A percentile compares a stretch with the other conserved stretches of the same genome.
These are phyloP conservation scores for Fusarium foetens DNA, from an alignment of 2,329 filamentous ascomycete species.

Conservation along the genomic window DNA sequence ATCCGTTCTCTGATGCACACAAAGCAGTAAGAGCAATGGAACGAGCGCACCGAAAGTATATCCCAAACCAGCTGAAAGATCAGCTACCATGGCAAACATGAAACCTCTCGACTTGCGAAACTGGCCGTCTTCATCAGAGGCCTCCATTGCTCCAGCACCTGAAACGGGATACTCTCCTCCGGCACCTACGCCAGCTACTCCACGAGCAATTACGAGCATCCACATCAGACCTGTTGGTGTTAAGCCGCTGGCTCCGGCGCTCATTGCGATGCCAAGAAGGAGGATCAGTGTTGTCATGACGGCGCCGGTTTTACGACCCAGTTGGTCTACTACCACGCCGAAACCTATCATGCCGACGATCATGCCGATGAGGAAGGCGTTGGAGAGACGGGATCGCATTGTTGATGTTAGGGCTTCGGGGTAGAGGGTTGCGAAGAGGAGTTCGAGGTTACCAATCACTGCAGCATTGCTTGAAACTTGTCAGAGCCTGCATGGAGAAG, in stretches of 20 bases:
- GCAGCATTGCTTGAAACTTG: not conserved
- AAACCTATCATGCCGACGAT: not conserved
- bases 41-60: constrained; percentile 4
- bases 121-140: constrained; percentile 1
- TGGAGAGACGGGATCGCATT: not conserved
- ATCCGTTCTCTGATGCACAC: not conserved
- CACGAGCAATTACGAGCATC: constrained; percentile 13
- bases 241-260: not conserved
- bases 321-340: constrained; percentile 6
- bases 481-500: not conserved
- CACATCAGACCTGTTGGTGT: not conserved
- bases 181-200: constrained; percentile 1
- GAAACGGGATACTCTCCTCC: constrained; percentile 13
- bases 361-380: not conserved
- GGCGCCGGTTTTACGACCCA: constrained; percentile 9
- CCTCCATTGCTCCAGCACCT: not conserved
- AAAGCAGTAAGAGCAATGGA: not conserved
- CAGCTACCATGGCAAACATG: constrained; percentile 15
- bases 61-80: not conserved
- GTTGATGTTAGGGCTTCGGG: constrained; percentile 3
- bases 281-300: not conserved
- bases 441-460: constrained; percentile 1
- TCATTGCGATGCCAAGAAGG: not conserved
- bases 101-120: constrained; percentile 9
- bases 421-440: not conserved